Evolutionary conservation across 768 basidiomycete genomes (phyloP).

Genomic region (Termitomyces sp.): DNA sequence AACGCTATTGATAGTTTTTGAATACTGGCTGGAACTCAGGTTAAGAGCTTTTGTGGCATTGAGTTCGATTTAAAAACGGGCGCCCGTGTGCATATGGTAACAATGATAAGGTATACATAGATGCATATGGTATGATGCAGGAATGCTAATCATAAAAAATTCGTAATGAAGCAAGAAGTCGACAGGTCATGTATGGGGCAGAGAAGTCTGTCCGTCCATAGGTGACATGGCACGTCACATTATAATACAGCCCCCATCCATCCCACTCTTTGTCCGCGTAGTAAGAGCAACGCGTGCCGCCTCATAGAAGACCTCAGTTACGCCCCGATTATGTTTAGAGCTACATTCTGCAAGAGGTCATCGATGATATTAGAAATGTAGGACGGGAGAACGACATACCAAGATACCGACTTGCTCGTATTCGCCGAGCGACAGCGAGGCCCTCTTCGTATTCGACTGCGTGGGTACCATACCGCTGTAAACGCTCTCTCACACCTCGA

Average conservation of each 20-base stretch:
- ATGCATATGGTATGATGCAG: slow-evolving; percentile 15
- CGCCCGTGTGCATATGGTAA: slow-evolving; percentile 2
- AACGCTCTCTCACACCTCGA: slow-evolving; percentile 60
- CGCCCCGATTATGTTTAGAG: slow-evolving; percentile 95
- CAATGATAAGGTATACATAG: slow-evolving; percentile 19
- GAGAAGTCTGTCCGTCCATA: not conserved
- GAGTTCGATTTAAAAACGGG: not conserved
- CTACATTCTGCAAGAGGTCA: slow-evolving; percentile 71
- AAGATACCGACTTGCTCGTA: slow-evolving; percentile 90
- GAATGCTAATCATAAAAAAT: not conserved
- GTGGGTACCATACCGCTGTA: slow-evolving; percentile 66
- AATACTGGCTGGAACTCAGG: too few species aligned
- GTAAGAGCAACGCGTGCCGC: slow-evolving; percentile 82
- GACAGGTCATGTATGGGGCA: not conserved
- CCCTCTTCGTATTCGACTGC: slow-evolving; percentile 93
- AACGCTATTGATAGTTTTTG: not conserved
- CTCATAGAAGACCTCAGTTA: slow-evolving; percentile 90
- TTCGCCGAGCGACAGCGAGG: slow-evolving; percentile 80
- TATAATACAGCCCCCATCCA: slow-evolving; percentile 52
- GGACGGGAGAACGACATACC: slow-evolving; percentile 48
- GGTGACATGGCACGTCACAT: slow-evolving; percentile 38
- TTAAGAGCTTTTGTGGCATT: not conserved
- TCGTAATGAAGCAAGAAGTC: not conserved
- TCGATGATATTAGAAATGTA: not conserved
- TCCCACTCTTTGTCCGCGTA: slow-evolving; percentile 65